phyloP scores from a whole-genome alignment of 768 basidiomycete genomes.

The Tephrocybe sp. region DNA sequence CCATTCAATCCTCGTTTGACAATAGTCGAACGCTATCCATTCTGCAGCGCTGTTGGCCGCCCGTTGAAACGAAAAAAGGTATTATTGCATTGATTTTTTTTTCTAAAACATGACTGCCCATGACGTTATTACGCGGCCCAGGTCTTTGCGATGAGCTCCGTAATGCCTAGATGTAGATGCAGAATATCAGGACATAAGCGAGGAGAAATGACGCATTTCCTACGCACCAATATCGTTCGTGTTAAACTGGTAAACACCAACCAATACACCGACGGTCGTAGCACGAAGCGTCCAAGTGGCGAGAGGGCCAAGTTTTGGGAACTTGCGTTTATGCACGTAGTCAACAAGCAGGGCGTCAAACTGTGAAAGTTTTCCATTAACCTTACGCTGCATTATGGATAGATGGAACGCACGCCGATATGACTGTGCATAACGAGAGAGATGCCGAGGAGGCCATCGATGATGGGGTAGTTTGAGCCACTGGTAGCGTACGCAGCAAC shows the following conservation, averaged over 20 bases:
- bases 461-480: constrained; percentile 71
- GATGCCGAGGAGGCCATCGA: constrained; percentile 88
- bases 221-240: constrained; percentile 93
- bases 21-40: too few species aligned
- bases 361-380: constrained; percentile 47
- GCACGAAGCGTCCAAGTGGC: constrained; percentile 75
- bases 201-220: background rate
- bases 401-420: constrained; percentile 68
- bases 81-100: constrained; percentile 2
- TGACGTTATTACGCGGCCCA: constrained; percentile 66
- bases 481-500: constrained; percentile 82
- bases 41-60: too few species aligned
- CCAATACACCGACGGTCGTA: constrained; percentile 75
- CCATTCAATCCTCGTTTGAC: too few species aligned
- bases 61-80: too few species aligned
- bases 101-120: constrained; percentile 7
- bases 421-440: constrained; percentile 93
- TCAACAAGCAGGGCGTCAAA: constrained; percentile 79
- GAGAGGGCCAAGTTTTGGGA: constrained; percentile 72
- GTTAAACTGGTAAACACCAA: constrained; percentile 97
- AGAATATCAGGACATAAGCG: background rate
- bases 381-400: background rate
- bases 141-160: constrained; percentile 77
- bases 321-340: constrained; percentile 93
- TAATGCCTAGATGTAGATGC: constrained; percentile 53